These are phyloP conservation scores for Tolypocladium sp. DNA, from an alignment of 2,329 filamentous ascomycete species.

Conservation along the genomic window DNA sequence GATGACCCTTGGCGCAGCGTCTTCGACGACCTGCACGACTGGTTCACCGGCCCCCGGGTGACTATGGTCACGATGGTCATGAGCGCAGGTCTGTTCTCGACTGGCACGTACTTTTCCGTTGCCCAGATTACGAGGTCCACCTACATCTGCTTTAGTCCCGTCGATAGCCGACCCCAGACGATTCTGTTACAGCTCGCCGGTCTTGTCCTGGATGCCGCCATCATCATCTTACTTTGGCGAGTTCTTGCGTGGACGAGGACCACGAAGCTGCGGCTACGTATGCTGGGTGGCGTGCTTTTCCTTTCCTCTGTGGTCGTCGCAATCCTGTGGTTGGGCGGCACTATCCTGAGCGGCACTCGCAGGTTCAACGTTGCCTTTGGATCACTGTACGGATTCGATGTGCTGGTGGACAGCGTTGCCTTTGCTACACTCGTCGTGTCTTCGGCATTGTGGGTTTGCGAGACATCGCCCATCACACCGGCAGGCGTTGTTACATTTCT, in stretches of 20 bases:
- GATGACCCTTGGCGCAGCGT: slow-evolving; percentile 40
- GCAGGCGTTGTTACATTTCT: slow-evolving; percentile 33
- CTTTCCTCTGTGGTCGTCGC: slow-evolving; percentile 28
- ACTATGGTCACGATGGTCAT: slow-evolving; percentile 24
- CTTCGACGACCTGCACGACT: slow-evolving; percentile 37
- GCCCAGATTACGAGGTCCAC: slow-evolving; percentile 34
- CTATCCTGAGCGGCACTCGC: slow-evolving; percentile 15
- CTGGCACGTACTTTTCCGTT: slow-evolving; percentile 31
- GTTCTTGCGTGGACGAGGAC: slow-evolving; percentile 41
- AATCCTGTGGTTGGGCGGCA: slow-evolving; percentile 24
- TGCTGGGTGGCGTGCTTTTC: slow-evolving; percentile 32
- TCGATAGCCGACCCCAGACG: slow-evolving; percentile 27
- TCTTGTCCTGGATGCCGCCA: slow-evolving; percentile 34
- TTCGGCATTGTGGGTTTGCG: slow-evolving; percentile 34
- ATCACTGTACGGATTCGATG: slow-evolving; percentile 38
- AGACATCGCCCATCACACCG: slow-evolving; percentile 34
- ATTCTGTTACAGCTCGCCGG: slow-evolving; percentile 33
- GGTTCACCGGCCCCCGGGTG: slow-evolving; percentile 33
- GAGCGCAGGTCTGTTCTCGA: slow-evolving; percentile 28
- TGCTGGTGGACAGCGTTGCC: slow-evolving; percentile 36
- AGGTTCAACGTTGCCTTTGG: slow-evolving; percentile 23
- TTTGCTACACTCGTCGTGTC: slow-evolving; percentile 36
- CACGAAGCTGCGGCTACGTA: slow-evolving; percentile 35
- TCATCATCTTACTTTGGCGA: slow-evolving; percentile 41
- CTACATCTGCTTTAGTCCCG: slow-evolving; percentile 37